Evolutionary conservation across 2,329 filamentous ascomycete species (phyloP), one percentile per base, ranked within the genome.

Genomic region (Xylaria arbuscula): DNA sequence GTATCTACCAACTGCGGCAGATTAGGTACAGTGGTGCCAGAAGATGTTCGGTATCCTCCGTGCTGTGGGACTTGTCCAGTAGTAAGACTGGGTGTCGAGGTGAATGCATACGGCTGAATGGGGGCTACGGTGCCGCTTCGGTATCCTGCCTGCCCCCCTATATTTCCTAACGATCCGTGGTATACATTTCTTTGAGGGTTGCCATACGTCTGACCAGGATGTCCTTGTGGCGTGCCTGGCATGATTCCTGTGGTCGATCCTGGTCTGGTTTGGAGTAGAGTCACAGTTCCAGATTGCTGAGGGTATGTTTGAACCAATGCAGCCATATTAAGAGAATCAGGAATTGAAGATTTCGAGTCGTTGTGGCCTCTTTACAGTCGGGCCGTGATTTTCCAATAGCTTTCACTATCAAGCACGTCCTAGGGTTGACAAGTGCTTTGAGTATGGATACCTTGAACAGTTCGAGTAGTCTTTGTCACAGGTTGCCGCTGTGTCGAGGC

Each of bases 261-360:
- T 70, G 90, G 88, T 79, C 90, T 88, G 75, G 90, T 87, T 80
- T 93, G 92, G 76, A 94, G 89, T 87, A 94, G 91, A 72, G 90
- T 90, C 76, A 90, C 86, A 74, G 91, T 90, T 80, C 86, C 86
- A 77, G 90, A 89, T 81, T 93, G 91, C 83, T 93, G 90, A 76
- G 92, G 88, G 79, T 92, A 92, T 70, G 91, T 89, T 83, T 95
- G 93, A 78, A 94, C 91, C 85, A 95, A 86, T 81, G 92, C 92
- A 85, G 92, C 92, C 93, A 96, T 95, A 73, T 76, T 77, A 76
- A 65, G 70, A 59, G 62, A 70, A 70, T 69, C 62, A 57, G n/a
- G 55, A 64, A 47, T 61, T 64, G 50, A 64, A 42, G 58, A 51
- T 45, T 3, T 74, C 62, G 68, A 67, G 55, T 64, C n/a, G 67